Evolutionary conservation across 805 yeast genomes (phyloP), one percentile per base, ranked within the genome.

Genomic region (Zygosaccharomyces siamensis): DNA sequence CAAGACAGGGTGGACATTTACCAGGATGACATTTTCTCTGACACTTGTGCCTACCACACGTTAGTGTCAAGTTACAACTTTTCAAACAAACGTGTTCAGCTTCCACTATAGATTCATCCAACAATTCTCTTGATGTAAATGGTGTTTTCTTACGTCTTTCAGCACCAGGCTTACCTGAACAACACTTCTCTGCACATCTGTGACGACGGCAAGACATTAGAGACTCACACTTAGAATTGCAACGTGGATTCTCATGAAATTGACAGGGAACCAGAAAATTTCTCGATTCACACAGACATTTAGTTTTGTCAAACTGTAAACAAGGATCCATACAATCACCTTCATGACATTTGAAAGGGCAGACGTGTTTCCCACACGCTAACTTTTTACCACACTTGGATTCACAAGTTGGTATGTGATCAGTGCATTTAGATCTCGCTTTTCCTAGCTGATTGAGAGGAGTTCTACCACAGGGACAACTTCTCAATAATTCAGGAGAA

Each of bases 401-500:
- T 5, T 74, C 81, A 69, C 97, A 89, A 7, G 83, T 79, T 3
- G 96, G 93, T 32, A 89, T 74, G 1, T 89, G 84, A 54, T 88
- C 96, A 1, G 84, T 72, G 67, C 97, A 89, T 27, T 73, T 67
- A 0, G 56, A 57, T 54, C 97, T 75, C 10, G 68, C 64, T 6
- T 62, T 53, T 6, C 66, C 68, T 11, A 76, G 49, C 0, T 71
- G 71, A 1, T 61, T 61, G 7, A 83, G 71, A 4, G 61, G 56
- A 2, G 80, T 75, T 59, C 84, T 81, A 1, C 96, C 96, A 72
- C 97, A 89, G 32, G 84, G 85, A 68, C 97, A 89, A 1, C 79
- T 76, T 24, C 71, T 77, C n/a, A 83, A 64, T 1, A 68, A 54
- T 14, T 72, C 68, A 0, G 96, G 95, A 4, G 86, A 72, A 39